Base-by-base conservation (phyloP, 371 early-diverging fungal species). In the Syncephalastrum monosporum region DNA sequence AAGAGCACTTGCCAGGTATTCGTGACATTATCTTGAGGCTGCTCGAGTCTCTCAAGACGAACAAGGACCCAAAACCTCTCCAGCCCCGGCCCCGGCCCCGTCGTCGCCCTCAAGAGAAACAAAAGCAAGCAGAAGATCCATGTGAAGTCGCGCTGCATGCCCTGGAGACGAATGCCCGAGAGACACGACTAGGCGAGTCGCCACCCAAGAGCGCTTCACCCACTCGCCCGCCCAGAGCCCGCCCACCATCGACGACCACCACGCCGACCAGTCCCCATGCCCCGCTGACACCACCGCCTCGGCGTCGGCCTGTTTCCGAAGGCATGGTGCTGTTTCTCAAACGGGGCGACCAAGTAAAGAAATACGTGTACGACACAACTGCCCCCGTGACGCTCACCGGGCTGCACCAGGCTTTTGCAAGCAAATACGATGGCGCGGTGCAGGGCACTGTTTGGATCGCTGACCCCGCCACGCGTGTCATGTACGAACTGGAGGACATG, bases 401-500 rank as follows among this genome's bases (percentile, higher is more conserved):
- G 8, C 48, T 84, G n/a, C 55, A 73, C 25, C 65, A 71, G 65
- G 50, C 82, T 23, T 84, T 83, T 50, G 61, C 72, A 50, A 67
- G 77, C 52, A 73, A 75, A 29, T 84, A 82, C 55, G 67, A 68
- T 23, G 64, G 72, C 1, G 38, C 8, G n/a, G 33, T 24, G 5
- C 47, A 19, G 41, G 42, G 51, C n/a, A 48, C 24, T 23, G 27
- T 33, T 25, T 72, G 51, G 49, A 75, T 85, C 42, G 82, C 71
- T 25, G 85, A 87, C 47, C 65, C 81, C 0, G 60, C 66, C 4
- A 60, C 76, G 4, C 64, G 69, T 27, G 72, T 84, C 53, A 73
- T 77, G 17, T 86, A 88, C 51, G 85, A 85, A 47, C 75, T 88
- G 16, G 87, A 86, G 59, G 80, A 86, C 47, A 46, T 82, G 53